Percentiles rank a stretch among this genome's conserved stretches.
Conservation (phyloP, 805 yeast genomes). For the Helenozyma rhizophorensis region DNA sequence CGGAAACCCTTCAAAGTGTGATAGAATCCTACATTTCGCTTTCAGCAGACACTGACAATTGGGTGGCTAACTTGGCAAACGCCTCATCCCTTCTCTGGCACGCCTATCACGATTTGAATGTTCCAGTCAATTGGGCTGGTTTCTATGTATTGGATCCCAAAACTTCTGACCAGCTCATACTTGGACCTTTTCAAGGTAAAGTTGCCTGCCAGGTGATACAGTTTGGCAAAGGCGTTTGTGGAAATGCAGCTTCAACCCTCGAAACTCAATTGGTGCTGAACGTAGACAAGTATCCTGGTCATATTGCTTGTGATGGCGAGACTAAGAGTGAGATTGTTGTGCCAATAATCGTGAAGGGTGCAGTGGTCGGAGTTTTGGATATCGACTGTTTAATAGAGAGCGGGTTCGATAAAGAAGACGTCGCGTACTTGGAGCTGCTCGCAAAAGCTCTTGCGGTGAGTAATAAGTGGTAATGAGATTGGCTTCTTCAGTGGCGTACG, state of each 20-base stretch:
- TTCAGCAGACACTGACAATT: constrained; percentile 58
- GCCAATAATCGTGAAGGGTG: constrained; percentile 51
- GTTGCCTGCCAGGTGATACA: constrained; percentile 88
- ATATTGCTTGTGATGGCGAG: constrained; percentile 96
- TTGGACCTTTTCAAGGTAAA: constrained; percentile 95
- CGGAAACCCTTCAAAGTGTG: constrained; percentile 55
- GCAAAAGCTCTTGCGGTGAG: constrained; percentile 48
- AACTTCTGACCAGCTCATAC: constrained; percentile 44
- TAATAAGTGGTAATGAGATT: constrained; percentile 53
- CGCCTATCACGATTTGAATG: constrained; percentile 61
- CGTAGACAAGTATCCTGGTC: constrained; percentile 81
- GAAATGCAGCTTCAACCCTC: constrained; percentile 61
- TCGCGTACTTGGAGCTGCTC: constrained; percentile 53
- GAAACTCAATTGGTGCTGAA: constrained; percentile 72
- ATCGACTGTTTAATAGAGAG: constrained; percentile 64
- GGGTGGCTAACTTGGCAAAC: constrained; percentile 89
- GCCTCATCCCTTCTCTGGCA: constrained; percentile 87
- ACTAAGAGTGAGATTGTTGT: constrained; percentile 92
- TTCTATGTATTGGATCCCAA: constrained; percentile 60
- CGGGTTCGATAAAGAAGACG: constrained; percentile 70
- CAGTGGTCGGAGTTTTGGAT: constrained; percentile 74
- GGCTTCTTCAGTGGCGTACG: too few relatives aligned
- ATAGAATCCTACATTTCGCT: constrained; percentile 64
- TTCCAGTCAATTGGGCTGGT: constrained; percentile 87
- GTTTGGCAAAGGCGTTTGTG: constrained; percentile 89